Evolutionary conservation across 1,284 basidiomycete species (phyloP).

Genomic region (Apiotrichum laibachii): DNA sequence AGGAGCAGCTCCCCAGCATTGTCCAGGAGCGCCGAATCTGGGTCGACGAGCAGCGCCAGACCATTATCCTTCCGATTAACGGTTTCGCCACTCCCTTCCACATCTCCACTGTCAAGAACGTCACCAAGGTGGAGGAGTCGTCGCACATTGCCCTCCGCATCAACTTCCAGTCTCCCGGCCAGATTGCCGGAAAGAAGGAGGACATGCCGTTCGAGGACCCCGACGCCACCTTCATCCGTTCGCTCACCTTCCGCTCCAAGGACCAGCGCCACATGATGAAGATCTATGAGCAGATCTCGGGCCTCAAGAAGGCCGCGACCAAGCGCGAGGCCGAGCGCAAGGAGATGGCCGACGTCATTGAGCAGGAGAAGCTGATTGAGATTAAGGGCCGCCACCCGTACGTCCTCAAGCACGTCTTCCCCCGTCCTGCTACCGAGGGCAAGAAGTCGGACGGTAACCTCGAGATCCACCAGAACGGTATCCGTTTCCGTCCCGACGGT

Average conservation of each 20-base stretch:
- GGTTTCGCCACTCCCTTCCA: conserved; percentile 97
- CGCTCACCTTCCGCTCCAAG: conserved; percentile 86
- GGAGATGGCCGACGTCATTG: conserved; percentile 95
- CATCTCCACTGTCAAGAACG: conserved; percentile 97
- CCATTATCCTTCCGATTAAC: conserved; percentile 87
- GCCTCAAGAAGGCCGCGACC: conserved; percentile 92
- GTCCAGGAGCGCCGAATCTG: conserved; percentile 78
- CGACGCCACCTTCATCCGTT: conserved; percentile 93
- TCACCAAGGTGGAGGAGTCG: conserved; percentile 94
- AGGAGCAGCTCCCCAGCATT: conserved; percentile 78
- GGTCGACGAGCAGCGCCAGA: conserved; percentile 85
- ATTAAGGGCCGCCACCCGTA: conserved; percentile 75
- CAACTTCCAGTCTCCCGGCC: conserved; percentile 98
- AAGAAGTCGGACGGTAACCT: conserved; percentile 75
- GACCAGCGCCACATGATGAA: conserved; percentile 86
- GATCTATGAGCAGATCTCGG: conserved; percentile 87
- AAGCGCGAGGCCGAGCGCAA: conserved; percentile 97
- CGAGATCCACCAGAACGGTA: conserved; percentile 96
- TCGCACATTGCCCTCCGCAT: conserved; percentile 93
- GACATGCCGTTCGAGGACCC: conserved; percentile 99
- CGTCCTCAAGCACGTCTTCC: conserved; percentile 86
- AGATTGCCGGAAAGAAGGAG: conserved; percentile 97
- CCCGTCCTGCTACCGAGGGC: conserved; percentile 68
- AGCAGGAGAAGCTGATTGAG: conserved; percentile 86
- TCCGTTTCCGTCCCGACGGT: conserved; percentile 85